Percentiles rank a stretch among this genome's conserved stretches.
These are phyloP conservation scores for Maudiozyma serrabonitensis DNA, from an alignment of 805 yeast species.

Conservation along the genomic window DNA sequence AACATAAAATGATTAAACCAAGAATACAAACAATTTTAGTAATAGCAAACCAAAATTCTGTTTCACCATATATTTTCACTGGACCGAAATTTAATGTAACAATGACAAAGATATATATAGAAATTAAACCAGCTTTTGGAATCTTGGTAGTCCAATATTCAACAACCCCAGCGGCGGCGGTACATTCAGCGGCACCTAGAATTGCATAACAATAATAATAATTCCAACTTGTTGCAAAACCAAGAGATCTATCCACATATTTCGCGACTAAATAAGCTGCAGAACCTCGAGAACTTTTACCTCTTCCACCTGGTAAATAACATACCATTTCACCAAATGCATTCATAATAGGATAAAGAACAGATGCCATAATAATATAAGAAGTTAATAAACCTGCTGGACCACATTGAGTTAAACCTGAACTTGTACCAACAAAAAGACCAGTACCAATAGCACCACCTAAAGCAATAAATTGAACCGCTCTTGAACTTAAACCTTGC, in stretches of 20 bases:
- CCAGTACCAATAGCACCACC: constrained; percentile 85
- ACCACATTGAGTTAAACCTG: constrained; percentile 54
- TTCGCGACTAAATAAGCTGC: constrained; percentile 49
- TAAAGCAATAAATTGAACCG: constrained; percentile 70
- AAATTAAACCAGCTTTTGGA: constrained; percentile 53
- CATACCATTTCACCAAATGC: constrained; percentile 62
- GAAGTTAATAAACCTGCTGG: constrained; percentile 62
- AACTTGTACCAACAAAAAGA: constrained; percentile 64
- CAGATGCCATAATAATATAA: constrained; percentile 51
- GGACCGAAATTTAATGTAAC: constrained; percentile 42
- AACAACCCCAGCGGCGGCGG: constrained; percentile 55
- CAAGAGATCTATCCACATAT: constrained; percentile 50
- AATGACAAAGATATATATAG: constrained; percentile 41
- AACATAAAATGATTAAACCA: constrained; percentile 37
- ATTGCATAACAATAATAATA: constrained; percentile 41
- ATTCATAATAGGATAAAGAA: constrained; percentile 57
- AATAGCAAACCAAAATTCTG: constrained; percentile 33
- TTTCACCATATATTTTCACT: constrained; percentile 38
- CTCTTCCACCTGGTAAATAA: constrained; percentile 38
- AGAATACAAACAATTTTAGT: constrained; percentile 38
- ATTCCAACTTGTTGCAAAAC: constrained; percentile 55
- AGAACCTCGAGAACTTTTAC: constrained; percentile 43
- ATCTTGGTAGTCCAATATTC: constrained; percentile 45
- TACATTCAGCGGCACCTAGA: constrained; percentile 48
- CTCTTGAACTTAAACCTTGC: constrained; percentile 42